Percentiles rank a stretch among this genome's conserved stretches.
Conservation (phyloP, 2,329 filamentous ascomycete genomes). For the Xylariaceae sp. region DNA sequence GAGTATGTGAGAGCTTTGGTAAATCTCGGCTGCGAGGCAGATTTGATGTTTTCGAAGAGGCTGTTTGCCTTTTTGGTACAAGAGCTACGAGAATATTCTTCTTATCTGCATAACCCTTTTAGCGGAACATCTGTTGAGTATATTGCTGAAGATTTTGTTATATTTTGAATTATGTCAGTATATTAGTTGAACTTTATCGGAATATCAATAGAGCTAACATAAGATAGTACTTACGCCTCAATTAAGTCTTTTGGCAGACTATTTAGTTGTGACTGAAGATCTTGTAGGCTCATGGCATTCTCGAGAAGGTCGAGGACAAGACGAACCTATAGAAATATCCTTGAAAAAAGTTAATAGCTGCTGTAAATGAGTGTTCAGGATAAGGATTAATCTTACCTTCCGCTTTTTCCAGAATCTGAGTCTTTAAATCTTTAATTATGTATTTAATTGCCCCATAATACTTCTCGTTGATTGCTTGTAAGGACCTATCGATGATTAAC, state of each 20-base stretch:
- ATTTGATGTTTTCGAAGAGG: conserved; percentile 1
- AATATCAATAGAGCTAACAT: background rate
- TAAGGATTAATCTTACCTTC: background rate
- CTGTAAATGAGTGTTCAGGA: background rate
- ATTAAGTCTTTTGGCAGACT: background rate
- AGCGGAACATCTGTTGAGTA: conserved; percentile 1
- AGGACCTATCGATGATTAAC: background rate
- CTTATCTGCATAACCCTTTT: background rate
- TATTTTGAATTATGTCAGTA: background rate
- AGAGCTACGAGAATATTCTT: conserved; percentile 2
- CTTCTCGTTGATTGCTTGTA: background rate
- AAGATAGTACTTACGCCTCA: background rate
- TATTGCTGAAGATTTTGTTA: conserved; percentile 1
- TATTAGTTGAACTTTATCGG: too few relatives aligned
- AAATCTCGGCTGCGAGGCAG: background rate
- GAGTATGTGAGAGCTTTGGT: background rate
- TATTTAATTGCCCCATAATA: background rate
- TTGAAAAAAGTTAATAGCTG: background rate
- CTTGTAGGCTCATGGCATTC: background rate
- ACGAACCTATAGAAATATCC: background rate
- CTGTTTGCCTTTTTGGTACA: conserved; percentile 1
- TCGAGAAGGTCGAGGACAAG: background rate
- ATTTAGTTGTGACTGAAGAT: background rate
- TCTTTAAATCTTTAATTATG: background rate
- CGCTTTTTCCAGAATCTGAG: background rate